Evolutionary conservation across 2,329 filamentous ascomycete genomes (phyloP).

Genomic region (Ophiocordyceps sinensis): DNA sequence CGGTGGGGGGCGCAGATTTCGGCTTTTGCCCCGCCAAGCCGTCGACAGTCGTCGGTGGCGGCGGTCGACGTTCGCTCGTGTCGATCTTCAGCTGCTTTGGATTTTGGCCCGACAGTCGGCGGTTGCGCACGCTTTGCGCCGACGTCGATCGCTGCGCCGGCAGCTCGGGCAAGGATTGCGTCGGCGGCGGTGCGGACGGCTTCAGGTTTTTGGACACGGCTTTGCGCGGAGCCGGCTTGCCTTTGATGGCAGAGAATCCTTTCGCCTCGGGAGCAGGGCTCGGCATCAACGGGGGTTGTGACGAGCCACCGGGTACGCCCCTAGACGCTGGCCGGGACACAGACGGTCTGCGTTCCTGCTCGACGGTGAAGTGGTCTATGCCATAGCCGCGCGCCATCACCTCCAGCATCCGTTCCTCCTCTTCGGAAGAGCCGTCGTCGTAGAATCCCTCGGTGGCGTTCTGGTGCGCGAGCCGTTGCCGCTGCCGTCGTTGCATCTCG

Average conservation of each 20-base stretch:
- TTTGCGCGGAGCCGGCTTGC: slow-evolving; percentile 25
- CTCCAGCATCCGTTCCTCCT: slow-evolving; percentile 68
- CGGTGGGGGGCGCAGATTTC: slow-evolving; percentile 1
- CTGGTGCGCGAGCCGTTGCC: slow-evolving; percentile 6
- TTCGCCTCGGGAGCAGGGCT: slow-evolving; percentile 33
- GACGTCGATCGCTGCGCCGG: slow-evolving; percentile 19
- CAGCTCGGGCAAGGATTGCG: slow-evolving; percentile 28
- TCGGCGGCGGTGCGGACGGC: slow-evolving; percentile 32
- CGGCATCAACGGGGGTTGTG: slow-evolving; percentile 56
- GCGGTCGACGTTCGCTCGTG: slow-evolving; percentile 32
- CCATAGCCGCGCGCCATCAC: slow-evolving; percentile 77
- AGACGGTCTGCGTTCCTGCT: slow-evolving; percentile 34
- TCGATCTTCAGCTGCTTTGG: slow-evolving; percentile 80
- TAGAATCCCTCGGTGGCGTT: slow-evolving; percentile 40
- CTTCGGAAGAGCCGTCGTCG: slow-evolving; percentile 48
- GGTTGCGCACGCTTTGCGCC: slow-evolving; percentile 49
- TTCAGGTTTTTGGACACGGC: slow-evolving; percentile 7
- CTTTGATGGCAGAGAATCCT: slow-evolving; percentile 50
- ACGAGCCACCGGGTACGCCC: slow-evolving; percentile 60
- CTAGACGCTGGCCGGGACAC: slow-evolving; percentile 43
- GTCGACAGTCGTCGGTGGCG: slow-evolving; percentile 6
- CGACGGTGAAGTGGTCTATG: slow-evolving; percentile 68
- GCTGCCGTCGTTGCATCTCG: slow-evolving; percentile 12
- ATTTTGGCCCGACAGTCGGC: slow-evolving; percentile 69
- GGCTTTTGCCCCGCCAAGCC: neutral